Conservation (phyloP, 352 stramenopile species). For the Pythium folliculosum region DNA sequence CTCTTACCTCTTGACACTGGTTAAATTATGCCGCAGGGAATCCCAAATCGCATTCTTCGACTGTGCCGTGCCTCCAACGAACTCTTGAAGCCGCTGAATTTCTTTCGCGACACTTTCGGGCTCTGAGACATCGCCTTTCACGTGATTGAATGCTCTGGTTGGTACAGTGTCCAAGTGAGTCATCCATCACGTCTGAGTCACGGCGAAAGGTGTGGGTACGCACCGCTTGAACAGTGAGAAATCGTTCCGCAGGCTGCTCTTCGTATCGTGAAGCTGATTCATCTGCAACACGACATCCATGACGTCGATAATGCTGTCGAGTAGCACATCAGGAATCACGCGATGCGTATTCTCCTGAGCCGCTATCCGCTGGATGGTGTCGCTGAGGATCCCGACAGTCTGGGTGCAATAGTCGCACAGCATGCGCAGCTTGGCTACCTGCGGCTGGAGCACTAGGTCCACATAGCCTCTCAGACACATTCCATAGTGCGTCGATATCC, state of each 20-base stretch:
- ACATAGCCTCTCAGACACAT: too few species aligned
- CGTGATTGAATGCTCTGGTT: slow-evolving; percentile 50
- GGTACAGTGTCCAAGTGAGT: neutral
- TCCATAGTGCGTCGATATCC: neutral
- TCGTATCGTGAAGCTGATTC: slow-evolving; percentile 67
- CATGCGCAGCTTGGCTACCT: slow-evolving; percentile 55
- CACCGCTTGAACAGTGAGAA: slow-evolving; percentile 78
- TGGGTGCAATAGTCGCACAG: slow-evolving; percentile 60
- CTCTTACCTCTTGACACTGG: slow-evolving; percentile 61
- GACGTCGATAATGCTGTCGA: slow-evolving; percentile 59
- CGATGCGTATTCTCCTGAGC: slow-evolving; percentile 67
- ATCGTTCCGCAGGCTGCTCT: slow-evolving; percentile 71
- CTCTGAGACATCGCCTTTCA: slow-evolving; percentile 43
- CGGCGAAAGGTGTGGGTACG: neutral
- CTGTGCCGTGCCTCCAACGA: slow-evolving; percentile 54
- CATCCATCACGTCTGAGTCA: neutral
- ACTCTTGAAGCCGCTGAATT: slow-evolving; percentile 63
- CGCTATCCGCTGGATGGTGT: slow-evolving; percentile 70
- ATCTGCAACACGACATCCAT: slow-evolving; percentile 68
- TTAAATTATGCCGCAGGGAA: slow-evolving; percentile 58
- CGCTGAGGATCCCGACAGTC: slow-evolving; percentile 60
- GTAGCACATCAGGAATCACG: slow-evolving; percentile 59
- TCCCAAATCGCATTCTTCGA: slow-evolving; percentile 66
- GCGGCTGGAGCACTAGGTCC: slow-evolving; percentile 54
- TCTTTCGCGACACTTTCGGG: slow-evolving; percentile 50